Base-by-base conservation (phyloP, 192 early-diverging fungal species). In the Coemansia sp. region DNA sequence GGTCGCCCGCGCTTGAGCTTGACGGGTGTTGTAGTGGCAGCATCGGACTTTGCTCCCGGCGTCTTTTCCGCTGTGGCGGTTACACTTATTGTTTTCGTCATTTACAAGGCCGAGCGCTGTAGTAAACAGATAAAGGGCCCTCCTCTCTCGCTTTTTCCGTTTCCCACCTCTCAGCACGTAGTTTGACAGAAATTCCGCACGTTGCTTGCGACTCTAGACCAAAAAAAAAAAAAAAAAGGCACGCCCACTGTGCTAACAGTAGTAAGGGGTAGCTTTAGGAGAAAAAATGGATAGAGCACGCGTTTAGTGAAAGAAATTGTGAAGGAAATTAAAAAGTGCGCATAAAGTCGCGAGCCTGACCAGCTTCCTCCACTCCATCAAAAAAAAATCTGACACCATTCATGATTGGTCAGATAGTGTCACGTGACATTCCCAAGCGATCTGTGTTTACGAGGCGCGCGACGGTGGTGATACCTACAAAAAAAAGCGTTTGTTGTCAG, bases 381-480 rank as follows among this genome's bases (percentile, higher is more conserved):
- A 45, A 45, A 45, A 45, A 45, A 52, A 20, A 28, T 21, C 48
- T 26, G 9, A 28, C 48, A 26, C 10, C 56, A 37, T 18, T 36
- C 34, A 0, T 37, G 56, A 58, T 58, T 58, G 56, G 56, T 12
- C 56, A 23, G 35, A 20, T 31, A 10, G 2, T n/a, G 20, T 58
- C 56, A 58, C 34, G 56, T 58, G 56, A 0, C 10, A 26, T 25
- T 13, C 5, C 43, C 18, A 52, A 25, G 6, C 6, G 52, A 16
- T 13, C 20, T 31, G 28, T 11, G 35, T 39, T 21, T 64, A 70
- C 25, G 38, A 63, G 3, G 69, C 45, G 36, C 75, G 75, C 20
- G 75, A 77, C 14, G 69, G 75, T 14, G 75, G 75, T 48, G 75
- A 77, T 36, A 78, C 66, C 66, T 61, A 68, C 59, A 68, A 3